phyloP scores from a whole-genome alignment of 306 rosid species.

The Gastrolobium villosum region DNA sequence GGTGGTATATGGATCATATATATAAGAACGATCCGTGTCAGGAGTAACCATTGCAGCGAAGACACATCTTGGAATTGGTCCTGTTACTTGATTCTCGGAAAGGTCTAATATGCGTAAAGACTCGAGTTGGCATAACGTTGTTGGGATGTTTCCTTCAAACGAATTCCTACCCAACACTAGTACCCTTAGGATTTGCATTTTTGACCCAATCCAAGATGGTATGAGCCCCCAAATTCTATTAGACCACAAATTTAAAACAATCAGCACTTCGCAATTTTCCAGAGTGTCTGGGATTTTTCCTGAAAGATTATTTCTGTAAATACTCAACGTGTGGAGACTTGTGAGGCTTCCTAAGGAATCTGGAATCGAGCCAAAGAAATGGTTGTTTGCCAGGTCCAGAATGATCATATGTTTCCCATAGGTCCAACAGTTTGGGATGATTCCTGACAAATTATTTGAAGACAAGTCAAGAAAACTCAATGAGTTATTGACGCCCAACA shows the following conservation, averaged over 20 bases:
- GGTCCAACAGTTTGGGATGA: constrained; percentile 35
- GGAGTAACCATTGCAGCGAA: constrained; percentile 5
- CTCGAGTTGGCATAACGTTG: constrained; percentile 21
- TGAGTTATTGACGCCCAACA: constrained; percentile 31
- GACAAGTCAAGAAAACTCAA: constrained; percentile 27
- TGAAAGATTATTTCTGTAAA: background rate
- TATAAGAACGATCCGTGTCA: background rate
- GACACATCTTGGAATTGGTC: constrained; percentile 43
- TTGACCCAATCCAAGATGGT: constrained; percentile 50
- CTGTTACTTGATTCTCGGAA: constrained; percentile 30
- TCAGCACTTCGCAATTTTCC: background rate
- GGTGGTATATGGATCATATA: too few species aligned
- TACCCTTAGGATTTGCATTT: background rate
- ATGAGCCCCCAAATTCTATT: constrained; percentile 37
- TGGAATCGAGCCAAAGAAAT: constrained; percentile 43
- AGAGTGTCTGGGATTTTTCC: constrained; percentile 25
- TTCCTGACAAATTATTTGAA: constrained; percentile 23
- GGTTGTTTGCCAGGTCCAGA: background rate
- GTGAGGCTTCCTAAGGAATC: constrained; percentile 39
- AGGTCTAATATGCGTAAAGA: constrained; percentile 33
- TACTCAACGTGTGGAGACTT: background rate
- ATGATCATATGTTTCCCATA: background rate
- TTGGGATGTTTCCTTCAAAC: constrained; percentile 38
- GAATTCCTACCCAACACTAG: background rate
- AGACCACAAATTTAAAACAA: background rate